A percentile compares a stretch with the other conserved stretches of the same genome.
phyloP scores from a whole-genome alignment of 2,329 filamentous ascomycete genomes.

The Hymenoscyphus repandus region DNA sequence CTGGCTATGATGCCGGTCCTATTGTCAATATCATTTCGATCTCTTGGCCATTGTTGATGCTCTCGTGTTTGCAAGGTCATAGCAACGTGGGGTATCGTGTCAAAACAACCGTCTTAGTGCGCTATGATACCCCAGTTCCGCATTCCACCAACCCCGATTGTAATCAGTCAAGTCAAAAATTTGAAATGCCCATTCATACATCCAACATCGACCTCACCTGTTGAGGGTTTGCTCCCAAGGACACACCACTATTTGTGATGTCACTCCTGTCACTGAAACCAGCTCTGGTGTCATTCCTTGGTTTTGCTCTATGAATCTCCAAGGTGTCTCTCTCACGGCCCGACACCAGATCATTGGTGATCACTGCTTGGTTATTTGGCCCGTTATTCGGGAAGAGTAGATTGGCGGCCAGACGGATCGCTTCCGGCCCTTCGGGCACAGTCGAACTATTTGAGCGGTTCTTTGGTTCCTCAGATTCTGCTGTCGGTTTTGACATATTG shows the following conservation, averaged over 20 bases:
- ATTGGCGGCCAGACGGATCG: conserved; percentile 11
- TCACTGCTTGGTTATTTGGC: conserved; percentile 3
- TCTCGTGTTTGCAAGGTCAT: too few species aligned
- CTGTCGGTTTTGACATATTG: conserved; percentile 29
- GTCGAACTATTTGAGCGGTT: not conserved
- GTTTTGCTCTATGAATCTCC: not conserved
- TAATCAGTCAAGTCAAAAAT: too few species aligned
- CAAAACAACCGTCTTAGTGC: too few species aligned
- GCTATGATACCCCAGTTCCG: too few species aligned
- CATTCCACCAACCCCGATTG: too few species aligned
- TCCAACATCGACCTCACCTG: conserved; percentile 38
- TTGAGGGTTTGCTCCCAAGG: conserved; percentile 28
- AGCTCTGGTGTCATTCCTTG: conserved; percentile 7
- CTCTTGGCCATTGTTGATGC: too few species aligned
- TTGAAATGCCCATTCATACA: conserved; percentile 23
- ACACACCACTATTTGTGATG: conserved; percentile 25
- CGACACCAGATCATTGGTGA: conserved; percentile 15
- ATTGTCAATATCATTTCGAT: too few species aligned
- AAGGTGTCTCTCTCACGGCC: conserved; percentile 3
- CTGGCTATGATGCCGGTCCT: too few species aligned
- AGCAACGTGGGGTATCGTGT: too few species aligned
- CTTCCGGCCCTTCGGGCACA: conserved; percentile 45
- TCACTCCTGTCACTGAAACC: conserved; percentile 15
- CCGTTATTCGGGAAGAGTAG: conserved; percentile 15
- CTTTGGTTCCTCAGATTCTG: conserved; percentile 16